These are phyloP conservation scores for Cytidiella melzeri DNA, from an alignment of 768 basidiomycete species.

Conservation along the genomic window DNA sequence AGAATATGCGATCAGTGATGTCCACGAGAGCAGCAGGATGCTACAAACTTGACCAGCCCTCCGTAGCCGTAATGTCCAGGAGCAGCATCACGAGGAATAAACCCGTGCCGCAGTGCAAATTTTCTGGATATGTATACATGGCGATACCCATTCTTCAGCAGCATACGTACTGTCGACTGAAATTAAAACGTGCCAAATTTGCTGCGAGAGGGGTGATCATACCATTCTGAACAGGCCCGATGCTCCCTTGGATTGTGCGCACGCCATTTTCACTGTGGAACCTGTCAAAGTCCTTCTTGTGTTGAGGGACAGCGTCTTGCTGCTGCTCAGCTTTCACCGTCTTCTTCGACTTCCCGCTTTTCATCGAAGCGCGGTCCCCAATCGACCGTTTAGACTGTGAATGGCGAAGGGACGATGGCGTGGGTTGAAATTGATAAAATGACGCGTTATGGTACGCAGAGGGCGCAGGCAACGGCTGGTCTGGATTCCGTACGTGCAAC, in stretches of 20 bases:
- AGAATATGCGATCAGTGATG: neutral
- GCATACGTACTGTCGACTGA: constrained; percentile 68
- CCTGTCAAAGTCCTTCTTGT: constrained; percentile 73
- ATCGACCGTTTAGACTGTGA: constrained; percentile 17
- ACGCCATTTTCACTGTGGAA: constrained; percentile 93
- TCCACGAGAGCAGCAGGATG: neutral
- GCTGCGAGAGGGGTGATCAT: constrained; percentile 17
- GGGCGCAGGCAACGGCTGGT: constrained; percentile 49
- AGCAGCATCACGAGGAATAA: constrained; percentile 81
- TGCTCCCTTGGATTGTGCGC: constrained; percentile 83
- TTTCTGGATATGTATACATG: constrained; percentile 94
- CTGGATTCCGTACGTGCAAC: constrained; percentile 59
- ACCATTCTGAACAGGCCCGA: constrained; percentile 90
- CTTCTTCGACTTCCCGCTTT: constrained; percentile 35
- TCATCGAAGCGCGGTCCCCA: constrained; percentile 15
- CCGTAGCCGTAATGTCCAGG: constrained; percentile 94
- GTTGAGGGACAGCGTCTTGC: constrained; percentile 48
- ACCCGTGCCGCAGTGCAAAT: constrained; percentile 83
- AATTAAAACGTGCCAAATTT: neutral
- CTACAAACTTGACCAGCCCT: constrained; percentile 61
- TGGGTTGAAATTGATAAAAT: constrained; percentile 52
- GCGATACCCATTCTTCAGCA: constrained; percentile 85
- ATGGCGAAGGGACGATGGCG: constrained; percentile 18
- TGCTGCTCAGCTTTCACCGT: constrained; percentile 33
- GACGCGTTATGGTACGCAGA: constrained; percentile 64